phyloP scores from a whole-genome alignment of 2,329 filamentous ascomycete genomes.

The Colletotrichum musicola region DNA sequence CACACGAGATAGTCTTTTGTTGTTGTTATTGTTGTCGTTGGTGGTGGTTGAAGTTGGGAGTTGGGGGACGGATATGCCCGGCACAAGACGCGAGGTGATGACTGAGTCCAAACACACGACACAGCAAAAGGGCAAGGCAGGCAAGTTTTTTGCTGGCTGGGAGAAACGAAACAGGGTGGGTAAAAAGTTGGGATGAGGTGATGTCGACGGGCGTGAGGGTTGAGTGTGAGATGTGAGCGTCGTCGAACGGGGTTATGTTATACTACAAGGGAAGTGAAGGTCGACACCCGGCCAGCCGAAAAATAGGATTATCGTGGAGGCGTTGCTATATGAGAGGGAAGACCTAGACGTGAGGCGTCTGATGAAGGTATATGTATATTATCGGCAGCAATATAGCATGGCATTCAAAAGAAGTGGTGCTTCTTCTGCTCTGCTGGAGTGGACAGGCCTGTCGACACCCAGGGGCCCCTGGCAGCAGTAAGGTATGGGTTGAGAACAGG shows the following conservation, averaged over 20 bases:
- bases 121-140: no score
- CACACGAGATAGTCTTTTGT: background rate
- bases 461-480: slow-evolving; percentile 32
- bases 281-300: slow-evolving; percentile 33
- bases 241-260: slow-evolving; percentile 31
- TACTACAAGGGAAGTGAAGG: slow-evolving; percentile 28
- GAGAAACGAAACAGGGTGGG: slow-evolving; percentile 36
- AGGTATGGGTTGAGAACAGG: slow-evolving; percentile 40
- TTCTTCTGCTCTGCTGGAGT: slow-evolving; percentile 31
- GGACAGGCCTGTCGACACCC: slow-evolving; percentile 15
- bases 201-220: slow-evolving; percentile 15
- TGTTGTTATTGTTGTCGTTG: background rate
- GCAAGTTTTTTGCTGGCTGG: slow-evolving; percentile 3
- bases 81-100: slow-evolving; percentile 17
- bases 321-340: slow-evolving; percentile 33
- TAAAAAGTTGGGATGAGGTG: slow-evolving; percentile 35
- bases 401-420: slow-evolving; percentile 37
- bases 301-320: slow-evolving; percentile 37
- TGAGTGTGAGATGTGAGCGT: slow-evolving; percentile 21
- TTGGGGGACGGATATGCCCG: slow-evolving; percentile 10
- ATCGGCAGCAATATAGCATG: slow-evolving; percentile 41
- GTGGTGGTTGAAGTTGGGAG: background rate
- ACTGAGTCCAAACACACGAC: slow-evolving; percentile 24
- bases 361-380: slow-evolving; percentile 44
- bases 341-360: slow-evolving; percentile 38